Evolutionary conservation across 2,329 filamentous ascomycete species (phyloP), one percentile per base, ranked within the genome.

Genomic region (Orbilia oligospora): DNA sequence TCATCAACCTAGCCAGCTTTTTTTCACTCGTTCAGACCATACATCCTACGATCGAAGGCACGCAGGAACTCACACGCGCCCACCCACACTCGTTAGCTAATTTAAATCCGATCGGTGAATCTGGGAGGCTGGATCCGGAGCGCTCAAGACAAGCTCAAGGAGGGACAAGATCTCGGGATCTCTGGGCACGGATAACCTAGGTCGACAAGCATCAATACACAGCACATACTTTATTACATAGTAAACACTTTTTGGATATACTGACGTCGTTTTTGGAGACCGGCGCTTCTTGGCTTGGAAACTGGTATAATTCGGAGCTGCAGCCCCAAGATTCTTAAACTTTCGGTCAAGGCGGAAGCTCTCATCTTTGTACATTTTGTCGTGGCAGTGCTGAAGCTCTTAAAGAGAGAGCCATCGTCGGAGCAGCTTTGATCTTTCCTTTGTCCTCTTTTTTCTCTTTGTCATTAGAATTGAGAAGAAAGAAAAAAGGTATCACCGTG

Each of bases 161-260:
- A 38, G 63, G 33, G 65, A 76, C 71, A 71, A 71, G 66, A 71
- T 77, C 73, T 77, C 67, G 58, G 71, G 66, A 70, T 71, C 73
- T 77, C 66, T 71, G 66, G 58, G 67, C 67, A 55, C 14, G 49
- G 27, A 58, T 61, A 61, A 61, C 56, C 36, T 14, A 58, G 33
- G 22, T 46, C 38, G 18, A 33, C 66, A 36, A 64, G 51, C 51
- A 55, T 55, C 51, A 33, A 36, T 22, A 61, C 56, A 24, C 48
- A 18, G 5, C 10, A 36, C 33, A 36, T 1, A 36, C 4, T 36
- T 1, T 20, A 14, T 3, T 58, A 30, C 24, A 14, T 22, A 22
- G 27, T 4, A 55, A 14, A 30, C n/a, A n/a, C 8, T 14, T 51
- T 51, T 16, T 51, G 9, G 48, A 51, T 51, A 5, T 41, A 41